Evolutionary conservation across 257 asterid species (phyloP).

Genomic region (Solanum chmielewskii): DNA sequence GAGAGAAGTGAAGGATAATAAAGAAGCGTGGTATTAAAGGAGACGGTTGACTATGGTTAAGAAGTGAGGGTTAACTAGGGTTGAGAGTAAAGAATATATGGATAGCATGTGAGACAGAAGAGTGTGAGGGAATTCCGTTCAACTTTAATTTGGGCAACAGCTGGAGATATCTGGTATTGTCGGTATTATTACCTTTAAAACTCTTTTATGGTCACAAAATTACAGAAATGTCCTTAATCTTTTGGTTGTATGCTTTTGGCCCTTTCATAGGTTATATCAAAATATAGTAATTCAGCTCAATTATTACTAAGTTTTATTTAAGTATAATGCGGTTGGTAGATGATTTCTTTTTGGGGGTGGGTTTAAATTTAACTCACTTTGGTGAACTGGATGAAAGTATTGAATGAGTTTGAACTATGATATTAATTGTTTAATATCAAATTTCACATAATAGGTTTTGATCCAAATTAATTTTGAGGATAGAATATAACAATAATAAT

Average conservation of each 20-base stretch:
- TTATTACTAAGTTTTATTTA: neutral
- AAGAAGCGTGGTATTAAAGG: slow-evolving; percentile 4
- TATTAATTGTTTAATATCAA: neutral
- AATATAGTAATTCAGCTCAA: neutral
- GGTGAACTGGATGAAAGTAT: neutral
- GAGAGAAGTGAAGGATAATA: neutral
- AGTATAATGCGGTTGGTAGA: neutral
- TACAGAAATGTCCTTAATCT: slow-evolving; percentile 9
- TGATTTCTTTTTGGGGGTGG: too few species aligned
- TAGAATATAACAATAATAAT: neutral
- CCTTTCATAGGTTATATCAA: neutral
- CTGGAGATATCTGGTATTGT: slow-evolving; percentile 17
- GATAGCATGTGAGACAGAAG: slow-evolving; percentile 4
- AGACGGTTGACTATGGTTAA: neutral
- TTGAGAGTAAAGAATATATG: neutral
- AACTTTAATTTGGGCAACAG: slow-evolving; percentile 19
- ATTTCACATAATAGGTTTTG: neutral
- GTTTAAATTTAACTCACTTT: too few species aligned
- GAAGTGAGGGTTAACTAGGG: neutral
- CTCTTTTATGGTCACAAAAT: neutral
- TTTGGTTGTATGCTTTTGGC: neutral
- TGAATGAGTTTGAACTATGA: neutral
- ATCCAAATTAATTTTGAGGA: neutral
- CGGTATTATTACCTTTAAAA: neutral
- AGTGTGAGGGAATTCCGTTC: slow-evolving; percentile 5